A percentile compares a stretch with the other conserved stretches of the same genome.
These are phyloP conservation scores for Evernia prunastri DNA, from an alignment of 495 filamentous ascomycete genomes.

Conservation along the genomic window DNA sequence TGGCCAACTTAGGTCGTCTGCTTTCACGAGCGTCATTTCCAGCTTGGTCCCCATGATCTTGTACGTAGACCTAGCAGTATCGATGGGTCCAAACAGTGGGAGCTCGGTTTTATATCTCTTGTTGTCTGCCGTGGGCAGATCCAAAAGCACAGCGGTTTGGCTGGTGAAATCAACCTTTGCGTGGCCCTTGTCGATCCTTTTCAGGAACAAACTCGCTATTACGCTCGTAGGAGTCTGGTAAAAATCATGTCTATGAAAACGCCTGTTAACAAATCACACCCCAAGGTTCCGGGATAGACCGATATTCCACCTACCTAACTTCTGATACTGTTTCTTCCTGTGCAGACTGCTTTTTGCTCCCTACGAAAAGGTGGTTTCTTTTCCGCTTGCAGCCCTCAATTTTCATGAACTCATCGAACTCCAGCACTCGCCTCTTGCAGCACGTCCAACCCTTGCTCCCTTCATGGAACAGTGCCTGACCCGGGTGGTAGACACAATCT, in stretches of 20 bases:
- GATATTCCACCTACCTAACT: constrained; percentile 53
- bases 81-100: constrained; percentile 68
- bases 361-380: constrained; percentile 76
- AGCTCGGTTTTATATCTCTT: constrained; percentile 76
- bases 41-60: constrained; percentile 94
- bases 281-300: not conserved
- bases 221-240: constrained; percentile 85
- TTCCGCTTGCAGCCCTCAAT: constrained; percentile 85
- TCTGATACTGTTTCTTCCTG: constrained; percentile 53
- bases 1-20: constrained; percentile 78
- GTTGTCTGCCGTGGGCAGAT: constrained; percentile 74
- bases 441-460: constrained; percentile 95
- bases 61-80: constrained; percentile 64
- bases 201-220: constrained; percentile 88
- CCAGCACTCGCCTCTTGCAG: constrained; percentile 89
- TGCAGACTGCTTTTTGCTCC: constrained; percentile 60
- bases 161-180: constrained; percentile 63
- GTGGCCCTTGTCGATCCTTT: constrained; percentile 84
- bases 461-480: constrained; percentile 79
- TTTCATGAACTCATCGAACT: constrained; percentile 97
- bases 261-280: constrained; percentile 2
- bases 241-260: constrained; percentile 65
- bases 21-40: constrained; percentile 78
- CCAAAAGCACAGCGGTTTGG: constrained; percentile 53
- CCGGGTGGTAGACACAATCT: constrained; percentile 44